These are phyloP conservation scores for Mortierella sp. DNA, from an alignment of 371 early-diverging fungal genomes.

Conservation along the genomic window DNA sequence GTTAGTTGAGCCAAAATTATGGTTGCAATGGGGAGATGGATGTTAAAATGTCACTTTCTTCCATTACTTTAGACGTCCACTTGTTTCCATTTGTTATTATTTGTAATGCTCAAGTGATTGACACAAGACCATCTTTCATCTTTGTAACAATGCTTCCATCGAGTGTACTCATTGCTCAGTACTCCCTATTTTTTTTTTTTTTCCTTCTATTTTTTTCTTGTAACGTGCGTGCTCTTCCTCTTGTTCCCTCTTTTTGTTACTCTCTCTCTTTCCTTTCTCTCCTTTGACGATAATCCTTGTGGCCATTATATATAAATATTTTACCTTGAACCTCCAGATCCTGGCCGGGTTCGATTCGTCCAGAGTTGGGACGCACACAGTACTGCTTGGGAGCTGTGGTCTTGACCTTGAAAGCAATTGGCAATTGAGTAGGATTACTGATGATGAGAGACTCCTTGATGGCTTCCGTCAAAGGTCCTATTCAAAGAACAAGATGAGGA, in stretches of 20 bases:
- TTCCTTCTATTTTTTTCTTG: no score
- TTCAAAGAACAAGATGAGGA: neutral
- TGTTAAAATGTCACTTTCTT: neutral
- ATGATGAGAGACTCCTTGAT: slow-evolving; percentile 75
- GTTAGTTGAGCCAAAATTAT: neutral
- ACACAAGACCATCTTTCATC: no score
- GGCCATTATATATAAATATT: no score
- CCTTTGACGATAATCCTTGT: no score
- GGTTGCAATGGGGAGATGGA: neutral
- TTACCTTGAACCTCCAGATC: slow-evolving; percentile 85
- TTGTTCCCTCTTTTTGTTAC: neutral
- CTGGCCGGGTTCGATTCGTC: slow-evolving; percentile 81
- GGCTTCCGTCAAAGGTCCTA: slow-evolving; percentile 83
- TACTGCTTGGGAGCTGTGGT: slow-evolving; percentile 98
- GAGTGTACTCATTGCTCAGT: neutral
- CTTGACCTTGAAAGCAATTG: slow-evolving; percentile 95
- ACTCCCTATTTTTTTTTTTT: no score
- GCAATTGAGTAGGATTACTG: slow-evolving; percentile 75
- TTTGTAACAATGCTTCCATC: neutral
- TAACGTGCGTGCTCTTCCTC: no score
- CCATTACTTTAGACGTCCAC: no score
- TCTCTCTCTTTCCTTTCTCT: neutral
- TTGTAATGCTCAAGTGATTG: neutral
- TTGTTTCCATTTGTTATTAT: no score
- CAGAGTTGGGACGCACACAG: slow-evolving; percentile 96